Base-by-base conservation (phyloP, 352 stramenopile genomes). In the Phytopythium aichiense region DNA sequence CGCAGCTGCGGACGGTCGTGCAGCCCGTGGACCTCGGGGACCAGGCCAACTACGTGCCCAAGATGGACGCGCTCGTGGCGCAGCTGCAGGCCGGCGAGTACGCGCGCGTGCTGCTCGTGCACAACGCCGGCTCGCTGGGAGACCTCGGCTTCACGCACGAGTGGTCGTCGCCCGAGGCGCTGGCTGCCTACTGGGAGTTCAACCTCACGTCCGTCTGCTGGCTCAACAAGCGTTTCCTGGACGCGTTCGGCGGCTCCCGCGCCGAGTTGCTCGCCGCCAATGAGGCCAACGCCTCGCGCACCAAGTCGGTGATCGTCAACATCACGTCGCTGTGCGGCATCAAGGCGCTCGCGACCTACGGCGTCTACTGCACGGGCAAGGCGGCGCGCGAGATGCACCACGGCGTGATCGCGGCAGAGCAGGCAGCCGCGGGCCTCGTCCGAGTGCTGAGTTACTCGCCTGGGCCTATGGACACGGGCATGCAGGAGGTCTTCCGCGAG, bases 341-440 rank as follows among this genome's bases (percentile, higher is more conserved):
- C 51, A 64, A 92, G 63, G 77, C 89, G 15, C 93, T 93, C 62
- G 71, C 76, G 63, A 90, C 84, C 25, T 89, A 91, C 51, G 76
- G 81, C 28, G 67, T 88, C 30, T 97, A 97, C 59, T 96, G 88
- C 64, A 81, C 79, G 11, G 77, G 84, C 53, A 97, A 97, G 60
- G 84, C 87, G 22, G 89, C 88, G 33, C 75, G 88, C 23, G 88
- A 97, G 64, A 97, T 97, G 89, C 89, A 94, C 56, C 73, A 84
- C 51, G 63, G 69, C 49, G 84, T 93, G 37, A 60, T 95, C 33
- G 86, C 81, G 1, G 64, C 72, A 25, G 87, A 94, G 60, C 80
- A 93, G 57, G 69, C 53, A 13, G n/a, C 35, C 0, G 16, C 2
- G 9, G 66, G 54, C 13, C 76, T 69, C 37, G 63, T 91, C 15